Percentiles rank a stretch among this genome's conserved stretches.
Evolutionary conservation across 164 flowering plant species (phyloP).

Genomic region (Tetracentron sinense): DNA sequence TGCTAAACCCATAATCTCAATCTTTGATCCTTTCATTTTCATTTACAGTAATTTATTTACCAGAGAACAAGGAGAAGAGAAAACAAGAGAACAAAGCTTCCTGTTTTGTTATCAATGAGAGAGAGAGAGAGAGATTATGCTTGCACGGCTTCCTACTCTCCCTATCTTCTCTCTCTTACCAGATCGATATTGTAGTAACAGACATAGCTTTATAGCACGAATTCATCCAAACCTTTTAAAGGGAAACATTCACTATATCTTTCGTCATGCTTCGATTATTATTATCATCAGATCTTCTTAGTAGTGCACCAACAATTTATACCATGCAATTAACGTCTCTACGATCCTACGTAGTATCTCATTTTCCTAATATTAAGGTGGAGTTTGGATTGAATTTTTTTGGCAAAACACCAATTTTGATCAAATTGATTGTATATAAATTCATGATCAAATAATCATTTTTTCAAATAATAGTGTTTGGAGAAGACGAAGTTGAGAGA

Average conservation of each 20-base stretch:
- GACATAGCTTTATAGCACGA: conserved; percentile 35
- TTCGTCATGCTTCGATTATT: conserved; percentile 39
- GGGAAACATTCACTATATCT: conserved; percentile 31
- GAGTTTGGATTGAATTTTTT: too few relatives aligned
- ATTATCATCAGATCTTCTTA: conserved; percentile 1
- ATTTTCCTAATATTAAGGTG: too few relatives aligned
- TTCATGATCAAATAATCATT: too few relatives aligned
- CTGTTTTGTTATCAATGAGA: conserved; percentile 9
- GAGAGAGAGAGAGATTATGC: neutral
- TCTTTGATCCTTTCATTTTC: conserved; percentile 1
- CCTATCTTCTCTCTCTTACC: neutral
- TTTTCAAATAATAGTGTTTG: too few relatives aligned
- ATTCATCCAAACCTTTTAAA: conserved; percentile 20
- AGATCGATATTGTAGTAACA: conserved; percentile 27
- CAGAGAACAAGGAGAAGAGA: conserved; percentile 12
- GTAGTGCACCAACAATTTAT: conserved; percentile 22
- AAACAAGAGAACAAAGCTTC: conserved; percentile 9
- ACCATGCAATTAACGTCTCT: conserved; percentile 24
- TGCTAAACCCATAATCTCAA: neutral
- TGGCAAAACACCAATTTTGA: too few relatives aligned
- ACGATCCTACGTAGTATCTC: neutral
- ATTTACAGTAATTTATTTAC: conserved; percentile 12
- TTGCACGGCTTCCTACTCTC: conserved; percentile 4
- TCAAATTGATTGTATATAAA: too few relatives aligned
- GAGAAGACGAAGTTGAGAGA: too few relatives aligned